phyloP scores from a whole-genome alignment of 352 stramenopile species.

The Pythium vanterpoolii region DNA sequence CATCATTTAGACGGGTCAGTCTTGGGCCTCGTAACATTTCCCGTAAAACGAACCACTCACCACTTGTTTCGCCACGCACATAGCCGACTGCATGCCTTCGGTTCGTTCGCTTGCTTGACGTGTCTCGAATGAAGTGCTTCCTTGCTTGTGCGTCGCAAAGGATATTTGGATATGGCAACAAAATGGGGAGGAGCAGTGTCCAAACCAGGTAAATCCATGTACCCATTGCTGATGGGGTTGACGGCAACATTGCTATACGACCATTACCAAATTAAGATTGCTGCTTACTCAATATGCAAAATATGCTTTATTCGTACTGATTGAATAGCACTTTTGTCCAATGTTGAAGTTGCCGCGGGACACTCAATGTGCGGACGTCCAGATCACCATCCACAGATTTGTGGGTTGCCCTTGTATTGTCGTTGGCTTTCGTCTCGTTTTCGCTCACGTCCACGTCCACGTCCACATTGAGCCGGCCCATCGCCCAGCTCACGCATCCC shows the following conservation, averaged over 20 bases:
- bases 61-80: constrained; percentile 1
- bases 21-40: not conserved
- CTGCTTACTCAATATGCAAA: not conserved
- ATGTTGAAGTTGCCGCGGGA: constrained; percentile 11
- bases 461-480: not conserved
- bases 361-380: not conserved
- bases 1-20: not conserved
- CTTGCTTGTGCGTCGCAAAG: not conserved
- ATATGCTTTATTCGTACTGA: not conserved
- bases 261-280: not conserved
- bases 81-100: constrained; percentile 2
- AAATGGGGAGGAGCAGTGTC: not conserved
- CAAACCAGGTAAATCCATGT: not conserved
- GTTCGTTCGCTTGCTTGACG: not conserved
- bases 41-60: not conserved
- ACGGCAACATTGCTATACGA: not conserved
- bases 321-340: constrained; percentile 1
- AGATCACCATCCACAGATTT: not conserved
- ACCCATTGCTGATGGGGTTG: not conserved
- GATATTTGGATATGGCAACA: constrained; percentile 1
- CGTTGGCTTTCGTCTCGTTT: too few relatives aligned
- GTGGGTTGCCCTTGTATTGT: not conserved
- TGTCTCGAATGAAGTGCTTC: not conserved
- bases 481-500: not conserved
- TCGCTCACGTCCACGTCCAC: not conserved